Conservation (phyloP, 176 grass and related monocot species). For the Elymus sibiricus region DNA sequence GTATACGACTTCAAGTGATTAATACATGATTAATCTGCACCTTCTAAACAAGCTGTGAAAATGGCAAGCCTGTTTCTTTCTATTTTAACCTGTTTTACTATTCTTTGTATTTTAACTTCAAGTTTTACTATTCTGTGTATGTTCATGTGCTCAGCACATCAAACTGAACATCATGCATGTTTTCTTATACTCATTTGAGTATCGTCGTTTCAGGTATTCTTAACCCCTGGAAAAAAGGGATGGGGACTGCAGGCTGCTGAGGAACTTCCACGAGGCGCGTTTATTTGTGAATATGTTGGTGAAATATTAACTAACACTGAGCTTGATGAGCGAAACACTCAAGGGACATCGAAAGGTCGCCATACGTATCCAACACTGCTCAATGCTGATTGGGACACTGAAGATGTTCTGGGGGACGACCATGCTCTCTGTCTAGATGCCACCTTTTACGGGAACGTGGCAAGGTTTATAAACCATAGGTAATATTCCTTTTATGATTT, state of each 20-base stretch:
- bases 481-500: conserved; percentile 21
- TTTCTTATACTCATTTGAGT: neutral
- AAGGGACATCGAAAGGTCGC: conserved; percentile 29
- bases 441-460: conserved; percentile 84
- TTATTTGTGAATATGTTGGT: conserved; percentile 91
- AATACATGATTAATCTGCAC: neutral
- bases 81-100: neutral
- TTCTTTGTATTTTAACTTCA: neutral
- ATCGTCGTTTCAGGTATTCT: conserved; percentile 70
- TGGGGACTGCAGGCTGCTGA: conserved; percentile 74
- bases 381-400: conserved; percentile 81
- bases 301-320: conserved; percentile 96
- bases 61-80: neutral
- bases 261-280: conserved; percentile 63
- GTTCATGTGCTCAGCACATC: neutral
- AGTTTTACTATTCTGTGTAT: neutral
- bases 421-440: conserved; percentile 83
- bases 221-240: conserved; percentile 62
- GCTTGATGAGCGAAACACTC: conserved; percentile 57
- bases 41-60: neutral
- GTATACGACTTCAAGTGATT: neutral
- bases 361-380: conserved; percentile 81
- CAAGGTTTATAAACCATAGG: conserved; percentile 98
- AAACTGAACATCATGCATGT: neutral
- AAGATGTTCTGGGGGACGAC: conserved; percentile 80